Evolutionary conservation across 805 yeast species (phyloP), one percentile per base, ranked within the genome.

Genomic region (Yarrowia sp.): DNA sequence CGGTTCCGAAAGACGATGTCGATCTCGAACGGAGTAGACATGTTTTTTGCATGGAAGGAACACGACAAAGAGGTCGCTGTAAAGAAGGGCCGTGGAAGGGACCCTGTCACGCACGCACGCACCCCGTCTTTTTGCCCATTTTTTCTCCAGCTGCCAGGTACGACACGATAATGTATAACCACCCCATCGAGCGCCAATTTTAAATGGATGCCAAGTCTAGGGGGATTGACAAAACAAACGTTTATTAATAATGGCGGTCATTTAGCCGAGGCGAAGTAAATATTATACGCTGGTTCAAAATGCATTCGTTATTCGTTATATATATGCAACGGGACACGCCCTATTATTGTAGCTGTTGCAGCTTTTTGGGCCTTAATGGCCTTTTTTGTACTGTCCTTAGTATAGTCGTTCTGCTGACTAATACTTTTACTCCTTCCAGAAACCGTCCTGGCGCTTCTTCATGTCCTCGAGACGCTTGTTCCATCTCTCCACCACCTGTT

Each of bases 291-390:
- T 38, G 13, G 44, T 12, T 10, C 7, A 25, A 21, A 44, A 44
- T 44, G 51, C 51, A 44, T 44, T 44, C 51, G 51, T 44, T 44
- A 44, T 44, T 44, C 51, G 19, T 44, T 44, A 44, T 44, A 44
- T 44, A 44, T 44, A 44, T 44, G 51, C 51, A 44, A 19, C 51
- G 51, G 35, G 51, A n/a, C 33, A 13, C 6, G 51, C 51, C 51
- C 24, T 42, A n/a, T 44, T 44, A 29, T 44, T 16, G 46, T 41
- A 14, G 39, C 19, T n/a, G 24, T n/a, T n/a, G n/a, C n/a, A n/a
- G n/a, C n/a, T n/a, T n/a, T n/a, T n/a, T n/a, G n/a, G n/a, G 7
- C 41, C n/a, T 16, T 18, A 3, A 16, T 9, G n/a, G 10, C n/a
- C n/a, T n/a, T n/a, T n/a, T n/a, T n/a, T n/a, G 9, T 36, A 10